Conservation (phyloP, 306 rosid species). For the Corylus heterophylla region DNA sequence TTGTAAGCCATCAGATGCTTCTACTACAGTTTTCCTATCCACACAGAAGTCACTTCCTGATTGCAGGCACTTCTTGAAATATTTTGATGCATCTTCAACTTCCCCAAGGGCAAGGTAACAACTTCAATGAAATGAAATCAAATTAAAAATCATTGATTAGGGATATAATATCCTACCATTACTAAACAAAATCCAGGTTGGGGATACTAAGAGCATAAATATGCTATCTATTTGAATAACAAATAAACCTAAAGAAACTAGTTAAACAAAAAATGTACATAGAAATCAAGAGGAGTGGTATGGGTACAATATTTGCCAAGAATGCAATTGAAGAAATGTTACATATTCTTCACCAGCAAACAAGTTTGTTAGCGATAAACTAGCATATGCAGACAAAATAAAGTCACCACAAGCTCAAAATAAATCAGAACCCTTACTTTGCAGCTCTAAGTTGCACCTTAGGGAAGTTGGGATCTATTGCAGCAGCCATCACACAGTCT, state of each 20-base stretch:
- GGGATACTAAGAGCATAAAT: conserved; percentile 12
- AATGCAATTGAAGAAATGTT: not conserved
- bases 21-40: conserved; percentile 81
- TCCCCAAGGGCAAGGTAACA: conserved; percentile 93
- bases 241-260: not conserved
- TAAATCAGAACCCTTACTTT: conserved; percentile 61
- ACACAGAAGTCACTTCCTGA: conserved; percentile 67
- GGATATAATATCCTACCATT: not conserved
- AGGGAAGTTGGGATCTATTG: conserved; percentile 79
- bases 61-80: conserved; percentile 83
- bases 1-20: conserved; percentile 95
- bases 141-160: conserved; percentile 26
- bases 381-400: conserved; percentile 21
- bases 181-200: not conserved
- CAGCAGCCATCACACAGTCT: conserved; percentile 80
- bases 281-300: not conserved
- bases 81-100: conserved; percentile 67
- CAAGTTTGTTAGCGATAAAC: not conserved
- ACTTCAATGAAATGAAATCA: conserved; percentile 37
- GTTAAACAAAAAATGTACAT: not conserved
- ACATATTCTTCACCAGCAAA: conserved; percentile 8
- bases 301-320: not conserved
- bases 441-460: conserved; percentile 95
- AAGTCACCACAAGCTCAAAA: conserved; percentile 13
- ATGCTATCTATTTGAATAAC: not conserved